phyloP scores from a whole-genome alignment of 2,329 filamentous ascomycete species.

The Fusarium pseudocircinatum region DNA sequence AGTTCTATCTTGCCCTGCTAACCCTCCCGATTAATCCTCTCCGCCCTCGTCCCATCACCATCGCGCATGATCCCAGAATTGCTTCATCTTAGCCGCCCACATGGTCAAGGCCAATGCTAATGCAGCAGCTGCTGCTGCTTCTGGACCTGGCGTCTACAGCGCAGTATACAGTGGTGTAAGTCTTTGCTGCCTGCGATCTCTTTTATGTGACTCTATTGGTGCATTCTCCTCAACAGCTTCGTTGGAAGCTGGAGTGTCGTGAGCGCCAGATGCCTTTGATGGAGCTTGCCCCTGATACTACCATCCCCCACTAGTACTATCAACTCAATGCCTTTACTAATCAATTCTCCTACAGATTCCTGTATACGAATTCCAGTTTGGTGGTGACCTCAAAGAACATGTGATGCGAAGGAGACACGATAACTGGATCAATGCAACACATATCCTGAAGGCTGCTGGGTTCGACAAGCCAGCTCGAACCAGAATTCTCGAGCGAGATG shows the following conservation, averaged over 20 bases:
- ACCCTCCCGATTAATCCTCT: neutral
- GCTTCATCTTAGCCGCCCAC: constrained; percentile 40
- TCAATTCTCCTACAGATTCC: constrained; percentile 71
- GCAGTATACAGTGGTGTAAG: constrained; percentile 76
- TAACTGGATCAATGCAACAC: constrained; percentile 99
- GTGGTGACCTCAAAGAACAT: constrained; percentile 80
- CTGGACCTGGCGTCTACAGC: constrained; percentile 70
- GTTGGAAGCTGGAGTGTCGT: neutral
- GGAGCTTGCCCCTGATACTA: neutral
- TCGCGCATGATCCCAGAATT: constrained; percentile 35
- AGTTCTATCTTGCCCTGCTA: neutral
- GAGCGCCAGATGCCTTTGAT: constrained; percentile 1
- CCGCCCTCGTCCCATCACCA: neutral
- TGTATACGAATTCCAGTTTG: constrained; percentile 93
- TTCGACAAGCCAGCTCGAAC: constrained; percentile 97
- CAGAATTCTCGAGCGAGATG: constrained; percentile 93
- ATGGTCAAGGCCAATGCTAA: constrained; percentile 59
- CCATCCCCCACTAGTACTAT: neutral
- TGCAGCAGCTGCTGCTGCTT: constrained; percentile 46
- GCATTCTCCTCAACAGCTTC: neutral
- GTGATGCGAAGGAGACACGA: constrained; percentile 94
- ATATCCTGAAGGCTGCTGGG: constrained; percentile 95
- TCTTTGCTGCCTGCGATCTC: constrained; percentile 28
- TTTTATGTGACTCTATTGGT: neutral
- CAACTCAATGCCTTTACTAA: neutral